Base-by-base conservation (phyloP, 352 stramenopile species). In the Phytophthora lateralis region DNA sequence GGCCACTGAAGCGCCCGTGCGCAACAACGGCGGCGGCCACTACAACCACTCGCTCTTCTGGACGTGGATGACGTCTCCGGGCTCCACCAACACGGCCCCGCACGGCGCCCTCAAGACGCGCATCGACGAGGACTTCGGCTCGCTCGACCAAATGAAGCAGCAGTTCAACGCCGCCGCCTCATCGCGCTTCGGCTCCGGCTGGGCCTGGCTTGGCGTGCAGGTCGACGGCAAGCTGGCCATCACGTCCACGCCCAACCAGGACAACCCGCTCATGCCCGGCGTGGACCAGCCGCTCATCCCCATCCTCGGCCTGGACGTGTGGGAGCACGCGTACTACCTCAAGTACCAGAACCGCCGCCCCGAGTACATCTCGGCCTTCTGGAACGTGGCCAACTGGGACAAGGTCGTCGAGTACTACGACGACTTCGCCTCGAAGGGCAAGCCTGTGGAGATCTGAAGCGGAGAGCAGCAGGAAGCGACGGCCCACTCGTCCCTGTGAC, bases 281-380 rank as follows among this genome's bases (percentile, higher is more conserved):
- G 78, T 89, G 44, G 81, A 91, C 63, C 59, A 82, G 57, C 76
- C 83, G 11, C 80, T 96, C 69, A 91, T 97, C 73, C 95, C 95
- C 35, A 98, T 99, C 63, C 80, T 99, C 34, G 93, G 90, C 17
- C 72, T 96, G 24, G 94, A 99, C 74, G 93, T 98, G 39, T 99
- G 96, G 96, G 95, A 99, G 75, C 93, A 98, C 74, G 90, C 92
- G 9, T 98, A 98, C 76, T 98, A 98, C 86, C 83, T 98, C 58
- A 97, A 98, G 81, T 98, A 98, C 88, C 93, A 98, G 73, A 98
- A 98, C 82, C 88, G 91, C 50, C 85, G 95, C 60, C 90, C 94
- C 15, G 92, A 98, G 75, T 98, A 99, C 90, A 97, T 99, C 65
- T 89, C 85, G 46, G 97, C 96, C 63, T 98, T 97, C 81, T 99